A percentile compares a stretch with the other conserved stretches of the same genome.
phyloP scores from a whole-genome alignment of 345 rosid genomes.

The Eucalyptus victrix region DNA sequence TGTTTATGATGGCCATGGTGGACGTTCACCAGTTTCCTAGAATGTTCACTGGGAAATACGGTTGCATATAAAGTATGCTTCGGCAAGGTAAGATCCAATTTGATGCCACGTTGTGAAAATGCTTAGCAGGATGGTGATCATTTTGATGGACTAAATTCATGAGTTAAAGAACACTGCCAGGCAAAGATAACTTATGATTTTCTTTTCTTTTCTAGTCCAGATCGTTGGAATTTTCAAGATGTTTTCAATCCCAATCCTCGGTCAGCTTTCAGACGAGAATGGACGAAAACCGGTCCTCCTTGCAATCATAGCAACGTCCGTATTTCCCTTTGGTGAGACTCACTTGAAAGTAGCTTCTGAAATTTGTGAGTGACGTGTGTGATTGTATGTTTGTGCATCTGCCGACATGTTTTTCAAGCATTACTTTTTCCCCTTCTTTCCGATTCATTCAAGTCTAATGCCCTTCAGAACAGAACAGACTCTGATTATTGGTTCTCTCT shows the following conservation, averaged over 20 bases:
- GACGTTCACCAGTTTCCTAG: not conserved
- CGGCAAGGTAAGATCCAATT: not conserved
- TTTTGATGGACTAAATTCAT: not conserved
- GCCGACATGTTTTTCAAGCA: not conserved
- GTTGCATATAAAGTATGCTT: not conserved
- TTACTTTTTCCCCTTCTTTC: not conserved
- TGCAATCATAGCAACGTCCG: slow-evolving; percentile 24
- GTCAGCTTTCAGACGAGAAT: slow-evolving; percentile 54
- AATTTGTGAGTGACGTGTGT: not conserved
- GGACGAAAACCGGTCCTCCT: slow-evolving; percentile 46
- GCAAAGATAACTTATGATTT: not conserved
- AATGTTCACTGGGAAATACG: not conserved
- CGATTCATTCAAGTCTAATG: not conserved
- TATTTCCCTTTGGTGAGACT: slow-evolving; percentile 33
- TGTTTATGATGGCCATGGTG: not conserved
- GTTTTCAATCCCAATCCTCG: slow-evolving; percentile 37
- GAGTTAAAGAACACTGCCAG: not conserved
- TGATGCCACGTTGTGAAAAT: not conserved
- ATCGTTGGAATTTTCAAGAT: slow-evolving; percentile 53
- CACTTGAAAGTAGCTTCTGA: not conserved
- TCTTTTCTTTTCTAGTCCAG: not conserved
- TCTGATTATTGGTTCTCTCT: not conserved
- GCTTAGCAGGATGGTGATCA: not conserved
- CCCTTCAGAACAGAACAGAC: not conserved
- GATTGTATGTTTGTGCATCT: not conserved